Base-by-base conservation (phyloP, 768 basidiomycete species). In the Tulasnella sp. region DNA sequence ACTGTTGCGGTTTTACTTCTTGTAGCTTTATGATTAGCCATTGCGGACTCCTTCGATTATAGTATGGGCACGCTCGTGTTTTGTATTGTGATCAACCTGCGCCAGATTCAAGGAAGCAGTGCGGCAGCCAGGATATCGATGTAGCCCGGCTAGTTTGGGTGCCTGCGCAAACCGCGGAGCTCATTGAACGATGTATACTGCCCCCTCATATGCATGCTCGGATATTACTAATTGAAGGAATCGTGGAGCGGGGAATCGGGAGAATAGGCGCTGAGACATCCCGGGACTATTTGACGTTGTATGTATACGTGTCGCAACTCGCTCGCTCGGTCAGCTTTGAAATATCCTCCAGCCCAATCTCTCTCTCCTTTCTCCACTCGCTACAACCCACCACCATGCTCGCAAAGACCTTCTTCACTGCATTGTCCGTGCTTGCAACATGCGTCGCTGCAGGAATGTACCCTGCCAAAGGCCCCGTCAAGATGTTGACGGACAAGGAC, bases 401-500 rank as follows among this genome's bases (percentile, higher is more conserved):
- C 20, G 81, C 83, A 73, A 83, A 84, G 71, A 76, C 88, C 10
- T 81, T 87, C 35, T 84, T 85, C 18, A 75, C 84, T 16, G 26
- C 80, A 83, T 73, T 81, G 81, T 16, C 83, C 87, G 35, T 83
- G 84, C n/a, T 44, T 82, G 32, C 87, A 39, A 85, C 88, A 69
- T 78, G 89, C 80, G 88, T 86, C 80, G 87, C 86, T 55, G 90
- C 89, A 37, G 90, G 83, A 81, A 85, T 89, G 72, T 89, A 88
- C 32, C 86, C 87, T 0, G 81, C 85, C 46, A 88, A 88, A 79
- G 87, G 90, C 4, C 84, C 86, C 37, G 94, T 95, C 79, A 93
- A 93, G 86, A 88, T 90, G 87, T 81, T 95, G 44, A 91, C 93
- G 82, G 84, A 88, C 1, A 92, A 90, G 82, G 86, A 86, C 1